A percentile compares a stretch with the other conserved stretches of the same genome.
Evolutionary conservation across 805 yeast genomes (phyloP).

Genomic region (Saturnispora gosingensis): DNA sequence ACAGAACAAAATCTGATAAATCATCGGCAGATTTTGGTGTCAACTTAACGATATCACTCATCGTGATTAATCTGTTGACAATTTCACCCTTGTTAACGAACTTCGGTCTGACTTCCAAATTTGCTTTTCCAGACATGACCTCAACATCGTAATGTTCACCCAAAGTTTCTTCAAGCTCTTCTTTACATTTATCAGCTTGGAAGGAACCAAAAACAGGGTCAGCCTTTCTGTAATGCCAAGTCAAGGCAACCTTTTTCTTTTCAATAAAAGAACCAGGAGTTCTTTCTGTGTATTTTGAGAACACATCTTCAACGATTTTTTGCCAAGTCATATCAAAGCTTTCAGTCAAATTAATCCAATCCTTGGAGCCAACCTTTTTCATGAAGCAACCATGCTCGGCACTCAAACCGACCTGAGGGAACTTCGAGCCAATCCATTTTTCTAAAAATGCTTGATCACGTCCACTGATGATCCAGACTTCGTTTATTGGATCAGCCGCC

Average conservation of each 20-base stretch:
- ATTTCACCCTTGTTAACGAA: conserved; percentile 96
- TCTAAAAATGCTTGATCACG: conserved; percentile 87
- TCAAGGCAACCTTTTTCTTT: conserved; percentile 82
- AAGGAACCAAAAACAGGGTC: conserved; percentile 89
- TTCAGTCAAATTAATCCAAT: conserved; percentile 82
- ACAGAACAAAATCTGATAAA: conserved; percentile 75
- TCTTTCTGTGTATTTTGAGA: conserved; percentile 66
- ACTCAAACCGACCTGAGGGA: conserved; percentile 63
- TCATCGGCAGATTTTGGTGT: conserved; percentile 25
- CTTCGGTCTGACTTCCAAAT: conserved; percentile 92
- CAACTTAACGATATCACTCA: conserved; percentile 43
- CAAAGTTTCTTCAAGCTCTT: conserved; percentile 51
- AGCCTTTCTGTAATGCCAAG: conserved; percentile 95
- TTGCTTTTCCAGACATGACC: conserved; percentile 96
- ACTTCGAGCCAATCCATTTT: conserved; percentile 70
- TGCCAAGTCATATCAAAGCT: conserved; percentile 93
- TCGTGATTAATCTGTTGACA: conserved; percentile 66
- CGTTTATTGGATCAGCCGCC: conserved; percentile 68
- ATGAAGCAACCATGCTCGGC: conserved; percentile 98
- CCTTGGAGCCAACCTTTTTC: conserved; percentile 51
- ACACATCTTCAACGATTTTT: conserved; percentile 62
- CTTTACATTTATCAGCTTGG: conserved; percentile 69
- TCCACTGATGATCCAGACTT: conserved; percentile 93
- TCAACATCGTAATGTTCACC: conserved; percentile 64
- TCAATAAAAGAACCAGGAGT: conserved; percentile 90